These are phyloP conservation scores for Plasmodium chabaudi DNA, from an alignment of 169 alveolate species.

Conservation along the genomic window DNA sequence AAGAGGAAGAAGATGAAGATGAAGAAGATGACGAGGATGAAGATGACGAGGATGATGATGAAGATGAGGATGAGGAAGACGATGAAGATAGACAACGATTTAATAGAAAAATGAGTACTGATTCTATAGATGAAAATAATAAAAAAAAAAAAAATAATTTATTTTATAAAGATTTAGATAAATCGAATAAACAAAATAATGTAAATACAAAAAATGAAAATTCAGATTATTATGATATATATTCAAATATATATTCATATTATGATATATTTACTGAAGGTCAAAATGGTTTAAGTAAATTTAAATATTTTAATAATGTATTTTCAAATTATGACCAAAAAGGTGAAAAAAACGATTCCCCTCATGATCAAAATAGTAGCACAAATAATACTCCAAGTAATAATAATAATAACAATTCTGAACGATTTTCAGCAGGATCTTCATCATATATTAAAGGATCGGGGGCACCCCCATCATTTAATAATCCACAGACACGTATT, in stretches of 20 bases:
- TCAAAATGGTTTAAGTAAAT: constrained; percentile 57
- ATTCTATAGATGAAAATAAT: constrained; percentile 16
- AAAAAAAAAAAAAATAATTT: constrained; percentile 12
- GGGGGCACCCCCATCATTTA: too few species aligned
- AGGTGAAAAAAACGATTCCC: constrained; percentile 26
- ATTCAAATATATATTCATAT: constrained; percentile 63
- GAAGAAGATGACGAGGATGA: constrained; percentile 24
- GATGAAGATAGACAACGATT: background rate
- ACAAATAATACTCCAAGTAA: background rate
- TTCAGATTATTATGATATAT: constrained; percentile 72
- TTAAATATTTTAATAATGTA: constrained; percentile 59
- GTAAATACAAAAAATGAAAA: constrained; percentile 53
- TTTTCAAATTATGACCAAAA: constrained; percentile 66
- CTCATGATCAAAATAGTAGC: background rate
- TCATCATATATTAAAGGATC: too few species aligned
- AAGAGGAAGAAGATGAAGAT: constrained; percentile 1
- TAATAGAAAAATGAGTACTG: constrained; percentile 19
- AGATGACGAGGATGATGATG: background rate
- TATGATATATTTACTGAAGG: constrained; percentile 75
- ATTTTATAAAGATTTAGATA: constrained; percentile 31
- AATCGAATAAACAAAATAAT: constrained; percentile 42
- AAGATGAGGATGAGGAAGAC: background rate
- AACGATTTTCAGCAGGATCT: background rate
- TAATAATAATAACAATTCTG: background rate
- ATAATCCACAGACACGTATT: too few species aligned